These are phyloP conservation scores for Phytophthora megakarya DNA, from an alignment of 352 stramenopile genomes.

Conservation along the genomic window DNA sequence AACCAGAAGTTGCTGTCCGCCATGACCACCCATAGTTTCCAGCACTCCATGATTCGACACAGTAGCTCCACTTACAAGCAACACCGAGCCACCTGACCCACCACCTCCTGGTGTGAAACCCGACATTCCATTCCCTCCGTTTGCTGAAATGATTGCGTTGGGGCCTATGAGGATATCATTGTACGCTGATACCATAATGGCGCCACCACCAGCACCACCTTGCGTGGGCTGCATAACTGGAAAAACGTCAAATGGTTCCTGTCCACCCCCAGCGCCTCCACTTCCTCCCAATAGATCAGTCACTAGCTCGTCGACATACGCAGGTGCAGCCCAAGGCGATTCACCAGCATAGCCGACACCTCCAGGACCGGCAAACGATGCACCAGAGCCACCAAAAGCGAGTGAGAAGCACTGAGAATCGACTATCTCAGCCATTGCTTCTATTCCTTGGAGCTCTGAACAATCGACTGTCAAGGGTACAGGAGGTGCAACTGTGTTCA, in stretches of 20 bases:
- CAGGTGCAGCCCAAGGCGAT: constrained; percentile 18
- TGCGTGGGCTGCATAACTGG: constrained; percentile 67
- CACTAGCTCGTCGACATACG: constrained; percentile 57
- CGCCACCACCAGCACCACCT: constrained; percentile 92
- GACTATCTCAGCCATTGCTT: constrained; percentile 58
- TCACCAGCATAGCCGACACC: constrained; percentile 58
- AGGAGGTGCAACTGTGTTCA: constrained; percentile 32
- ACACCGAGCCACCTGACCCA: constrained; percentile 56
- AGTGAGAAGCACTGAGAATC: constrained; percentile 89
- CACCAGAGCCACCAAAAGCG: constrained; percentile 88
- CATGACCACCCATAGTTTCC: constrained; percentile 79
- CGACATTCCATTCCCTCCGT: constrained; percentile 60
- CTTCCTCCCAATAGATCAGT: constrained; percentile 91
- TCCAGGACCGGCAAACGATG: constrained; percentile 56
- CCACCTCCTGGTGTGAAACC: constrained; percentile 65
- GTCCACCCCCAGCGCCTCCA: constrained; percentile 86
- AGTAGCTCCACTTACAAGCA: constrained; percentile 55
- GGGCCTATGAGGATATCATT: constrained; percentile 94
- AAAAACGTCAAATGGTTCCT: constrained; percentile 81
- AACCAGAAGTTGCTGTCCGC: constrained; percentile 52
- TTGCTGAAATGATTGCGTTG: constrained; percentile 76
- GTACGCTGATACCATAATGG: constrained; percentile 83
- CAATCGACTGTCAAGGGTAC: constrained; percentile 50
- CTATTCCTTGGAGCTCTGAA: constrained; percentile 50
- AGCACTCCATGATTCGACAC: constrained; percentile 77